Evolutionary conservation across 768 basidiomycete species (phyloP).

Genomic region (Amylocystis lapponica): DNA sequence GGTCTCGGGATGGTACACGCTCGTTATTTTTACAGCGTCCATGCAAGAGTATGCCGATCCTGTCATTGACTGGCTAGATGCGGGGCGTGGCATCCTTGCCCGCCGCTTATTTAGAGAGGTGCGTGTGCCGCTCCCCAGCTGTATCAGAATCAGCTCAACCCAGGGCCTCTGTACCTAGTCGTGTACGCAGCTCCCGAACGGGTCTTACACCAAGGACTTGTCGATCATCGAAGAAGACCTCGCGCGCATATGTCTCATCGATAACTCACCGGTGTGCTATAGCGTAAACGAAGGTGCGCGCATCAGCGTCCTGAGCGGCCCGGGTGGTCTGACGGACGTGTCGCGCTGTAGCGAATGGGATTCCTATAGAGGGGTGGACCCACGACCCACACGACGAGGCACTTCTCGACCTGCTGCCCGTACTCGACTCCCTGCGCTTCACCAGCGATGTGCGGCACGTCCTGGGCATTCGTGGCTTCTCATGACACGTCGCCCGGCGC

Average conservation of each 20-base stretch:
- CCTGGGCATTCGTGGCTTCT: conserved; percentile 65
- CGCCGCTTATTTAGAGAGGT: conserved; percentile 92
- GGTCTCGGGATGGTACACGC: conserved; percentile 98
- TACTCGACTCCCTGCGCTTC: conserved; percentile 93
- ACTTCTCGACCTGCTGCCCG: conserved; percentile 88
- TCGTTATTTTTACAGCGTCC: conserved; percentile 98
- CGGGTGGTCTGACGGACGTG: background rate
- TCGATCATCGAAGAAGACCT: conserved; percentile 85
- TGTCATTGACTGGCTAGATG: conserved; percentile 98
- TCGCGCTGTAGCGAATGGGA: conserved; percentile 76
- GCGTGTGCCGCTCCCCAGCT: conserved; percentile 19
- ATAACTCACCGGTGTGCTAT: conserved; percentile 94
- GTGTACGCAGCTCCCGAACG: conserved; percentile 88
- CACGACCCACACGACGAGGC: conserved; percentile 97
- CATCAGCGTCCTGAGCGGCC: background rate
- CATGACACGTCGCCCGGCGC: conserved; percentile 22
- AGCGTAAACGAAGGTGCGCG: conserved; percentile 81
- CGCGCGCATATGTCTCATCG: conserved; percentile 88
- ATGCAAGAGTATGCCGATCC: conserved; percentile 99
- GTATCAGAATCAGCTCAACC: background rate
- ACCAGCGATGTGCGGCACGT: conserved; percentile 93
- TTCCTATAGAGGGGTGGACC: conserved; percentile 99
- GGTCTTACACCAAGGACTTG: conserved; percentile 93
- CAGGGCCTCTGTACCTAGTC: conserved; percentile 53
- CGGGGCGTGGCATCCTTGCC: conserved; percentile 83